Base-by-base conservation (phyloP, 805 yeast genomes). In the Schizosaccharomyces osmophilus region DNA sequence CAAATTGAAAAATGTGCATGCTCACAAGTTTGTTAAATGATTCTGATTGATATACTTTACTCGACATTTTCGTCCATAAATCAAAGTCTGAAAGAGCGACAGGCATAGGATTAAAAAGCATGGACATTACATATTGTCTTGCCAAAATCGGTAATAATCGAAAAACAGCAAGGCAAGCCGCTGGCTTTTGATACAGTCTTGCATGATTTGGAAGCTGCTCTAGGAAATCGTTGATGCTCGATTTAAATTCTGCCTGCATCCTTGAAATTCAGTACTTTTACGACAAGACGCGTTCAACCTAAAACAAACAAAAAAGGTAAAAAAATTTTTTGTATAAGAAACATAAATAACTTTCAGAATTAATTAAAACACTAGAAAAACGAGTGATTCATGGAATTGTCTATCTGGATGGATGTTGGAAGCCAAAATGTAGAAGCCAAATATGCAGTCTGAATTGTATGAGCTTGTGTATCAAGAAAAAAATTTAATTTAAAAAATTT, bases 141-240 rank as follows among this genome's bases (percentile, higher is more conserved):
- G 97, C 95, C 65, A 93, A 72, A 29, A 89, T 82, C 0, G 98
- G 96, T 19, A 93, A 76, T 63, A 93, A 75, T 64, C 98, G 77
- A 70, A 83, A 89, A n/a, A 93, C 83, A 1, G 98, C 94, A 59
- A 93, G 75, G 69, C 97, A 88, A 62, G 98, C 87, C 13, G 97
- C 95, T 1, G 98, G 95, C 61, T 66, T 62, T 67, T 81, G 83
- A 72, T 85, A 93, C 26, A 93, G 77, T 68, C 87, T 80, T 26
- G 83, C 77, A 66, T 89, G 90, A 68, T 84, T 87, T 1, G 97
- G 95, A 5, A 93, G 80, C 22, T 86, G 87, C 69, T 88, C 97
- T 63, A 93, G 75, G 71, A 93, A 88, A 67, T 85, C 94, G 68
- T 86, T 51, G 57, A 51, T 51, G 32, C 57, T 51, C 6, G 57